Base-by-base conservation (phyloP, 352 stramenopile genomes). In the Globisporangium solare region DNA sequence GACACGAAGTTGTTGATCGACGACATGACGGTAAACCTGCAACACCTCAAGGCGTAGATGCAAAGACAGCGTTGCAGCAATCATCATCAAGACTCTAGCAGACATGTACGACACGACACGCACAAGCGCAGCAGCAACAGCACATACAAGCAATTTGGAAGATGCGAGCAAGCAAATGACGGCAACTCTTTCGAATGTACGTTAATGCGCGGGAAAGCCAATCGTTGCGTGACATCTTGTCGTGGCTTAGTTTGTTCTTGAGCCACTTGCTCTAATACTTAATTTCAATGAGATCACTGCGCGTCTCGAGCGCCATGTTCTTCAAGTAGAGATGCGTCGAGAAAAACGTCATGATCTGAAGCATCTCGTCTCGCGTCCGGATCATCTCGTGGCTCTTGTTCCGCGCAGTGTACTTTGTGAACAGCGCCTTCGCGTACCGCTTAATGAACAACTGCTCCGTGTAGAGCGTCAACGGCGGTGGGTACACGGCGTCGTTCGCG, bases 1-100 rank as follows among this genome's bases (percentile, higher is more conserved):
- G 76, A 92, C 55, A 74, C 81, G 46, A 89, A 88, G 61, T 64
- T 73, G 43, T 51, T 90, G 53, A 66, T 94, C 17, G 67, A 86
- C 35, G 81, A 92, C 42, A 67, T 94, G 57, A 76, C 56, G 12
- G 60, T 68, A 27, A 79, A 79, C 14, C 52, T 94, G 51, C 65
- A 80, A 57, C 66, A 78, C 20, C 49, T 78, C 41, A 63, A 74
- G 55, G 51, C 70, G 48, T 73, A 39, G 37, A 6, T 51, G 24
- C 46, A 51, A 15, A 51, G 24, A 51, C 39, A 18, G 10, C 27
- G 1, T 11, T 35, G 0, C 27, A 35, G 27, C 27, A 35, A 35
- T 10, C 27, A 35, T 35, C 27, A 10, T 11, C 27, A 35, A 35
- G 27, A 35, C 27, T 31, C 24, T 10, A 35, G 27, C 27, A 35